These are phyloP conservation scores for Meira nashicola DNA, from an alignment of 1,284 basidiomycete species.

Conservation along the genomic window DNA sequence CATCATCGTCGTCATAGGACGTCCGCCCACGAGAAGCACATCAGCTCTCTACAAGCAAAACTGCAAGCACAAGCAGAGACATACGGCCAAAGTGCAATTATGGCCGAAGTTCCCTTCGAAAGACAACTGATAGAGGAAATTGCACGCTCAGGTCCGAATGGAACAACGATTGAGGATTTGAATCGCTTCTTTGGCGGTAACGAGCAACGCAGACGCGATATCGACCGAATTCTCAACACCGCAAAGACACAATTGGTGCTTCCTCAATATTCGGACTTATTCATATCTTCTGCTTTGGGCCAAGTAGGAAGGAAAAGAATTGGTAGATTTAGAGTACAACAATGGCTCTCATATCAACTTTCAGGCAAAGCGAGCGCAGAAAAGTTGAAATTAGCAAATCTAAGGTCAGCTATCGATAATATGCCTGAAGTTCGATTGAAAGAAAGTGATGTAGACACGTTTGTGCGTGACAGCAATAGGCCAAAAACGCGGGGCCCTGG, in stretches of 20 bases:
- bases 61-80: too few relatives aligned
- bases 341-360: background rate
- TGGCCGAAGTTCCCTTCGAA: conserved; percentile 2
- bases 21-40: too few relatives aligned
- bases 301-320: background rate
- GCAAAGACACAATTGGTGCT: background rate
- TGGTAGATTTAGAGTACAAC: background rate
- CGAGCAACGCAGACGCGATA: background rate
- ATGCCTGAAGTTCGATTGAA: too few relatives aligned
- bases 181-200: background rate
- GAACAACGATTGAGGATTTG: background rate
- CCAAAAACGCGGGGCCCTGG: too few relatives aligned
- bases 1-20: too few relatives aligned
- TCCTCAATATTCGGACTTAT: background rate
- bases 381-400: too few relatives aligned
- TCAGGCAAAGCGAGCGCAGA: background rate
- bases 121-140: background rate
- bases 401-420: too few relatives aligned
- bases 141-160: background rate
- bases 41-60: too few relatives aligned
- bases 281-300: conserved; percentile 2
- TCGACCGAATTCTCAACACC: background rate
- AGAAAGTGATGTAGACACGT: too few relatives aligned
- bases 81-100: background rate
- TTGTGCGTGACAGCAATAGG: too few relatives aligned